Conservation (phyloP, 768 basidiomycete genomes). For the Trametes villosa region DNA sequence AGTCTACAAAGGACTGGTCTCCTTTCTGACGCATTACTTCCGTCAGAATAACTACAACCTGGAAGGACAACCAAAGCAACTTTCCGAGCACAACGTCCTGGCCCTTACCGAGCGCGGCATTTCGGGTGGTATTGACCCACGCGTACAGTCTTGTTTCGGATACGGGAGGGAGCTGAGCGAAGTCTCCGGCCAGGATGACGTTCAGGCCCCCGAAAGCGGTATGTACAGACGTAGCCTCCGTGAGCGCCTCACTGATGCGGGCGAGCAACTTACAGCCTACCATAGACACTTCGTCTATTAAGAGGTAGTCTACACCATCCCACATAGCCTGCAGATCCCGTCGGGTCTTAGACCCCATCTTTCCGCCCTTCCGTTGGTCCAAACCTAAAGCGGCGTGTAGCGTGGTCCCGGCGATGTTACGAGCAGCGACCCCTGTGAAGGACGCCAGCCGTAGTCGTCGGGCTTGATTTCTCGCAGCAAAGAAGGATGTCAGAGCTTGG, state of each 20-base stretch:
- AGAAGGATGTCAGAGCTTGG: constrained; percentile 15
- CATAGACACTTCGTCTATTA: not conserved
- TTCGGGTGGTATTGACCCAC: not conserved
- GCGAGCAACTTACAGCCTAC: not conserved
- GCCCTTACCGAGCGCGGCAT: not conserved
- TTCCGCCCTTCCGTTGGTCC: not conserved
- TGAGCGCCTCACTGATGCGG: not conserved
- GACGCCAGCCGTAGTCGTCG: not conserved
- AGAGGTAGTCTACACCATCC: not conserved
- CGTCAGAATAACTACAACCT: not conserved
- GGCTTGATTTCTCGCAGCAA: not conserved
- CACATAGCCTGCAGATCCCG: not conserved
- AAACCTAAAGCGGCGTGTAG: not conserved
- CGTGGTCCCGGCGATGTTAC: not conserved
- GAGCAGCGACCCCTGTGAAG: not conserved
- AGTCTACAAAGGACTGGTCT: not conserved
- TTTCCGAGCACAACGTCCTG: not conserved
- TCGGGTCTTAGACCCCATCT: not conserved
- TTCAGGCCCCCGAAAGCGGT: not conserved
- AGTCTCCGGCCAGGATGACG: not conserved
- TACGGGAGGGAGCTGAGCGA: not conserved
- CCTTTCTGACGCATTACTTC: constrained; percentile 15
- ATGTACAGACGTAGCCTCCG: not conserved
- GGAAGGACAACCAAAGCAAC: constrained; percentile 16
- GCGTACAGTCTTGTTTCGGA: not conserved